These are phyloP conservation scores for Globisporangium middletonii DNA, from an alignment of 352 stramenopile species.

Conservation along the genomic window DNA sequence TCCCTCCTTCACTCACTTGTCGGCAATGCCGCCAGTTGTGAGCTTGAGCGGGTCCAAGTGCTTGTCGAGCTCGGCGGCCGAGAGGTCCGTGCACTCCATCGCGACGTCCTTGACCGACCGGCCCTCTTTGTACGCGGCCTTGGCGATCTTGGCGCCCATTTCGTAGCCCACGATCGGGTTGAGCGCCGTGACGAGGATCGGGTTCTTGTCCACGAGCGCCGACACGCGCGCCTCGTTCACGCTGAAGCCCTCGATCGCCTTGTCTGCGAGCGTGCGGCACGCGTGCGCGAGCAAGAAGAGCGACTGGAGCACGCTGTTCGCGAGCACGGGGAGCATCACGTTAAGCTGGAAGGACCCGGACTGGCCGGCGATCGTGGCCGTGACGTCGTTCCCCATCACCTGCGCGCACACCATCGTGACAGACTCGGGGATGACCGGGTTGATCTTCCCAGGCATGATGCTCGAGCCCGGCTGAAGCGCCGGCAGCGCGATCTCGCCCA, in stretches of 20 bases:
- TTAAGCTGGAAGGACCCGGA: constrained; percentile 54
- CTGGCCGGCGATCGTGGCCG: constrained; percentile 40
- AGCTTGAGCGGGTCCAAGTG: constrained; percentile 41
- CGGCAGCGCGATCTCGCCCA: constrained; percentile 89
- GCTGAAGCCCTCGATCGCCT: constrained; percentile 35
- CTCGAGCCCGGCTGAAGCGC: constrained; percentile 90
- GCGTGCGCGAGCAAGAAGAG: constrained; percentile 32
- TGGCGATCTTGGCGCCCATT: constrained; percentile 48
- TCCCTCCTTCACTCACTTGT: constrained; percentile 14
- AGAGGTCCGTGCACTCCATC: constrained; percentile 34
- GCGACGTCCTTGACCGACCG: constrained; percentile 43
- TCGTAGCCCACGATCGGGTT: constrained; percentile 60
- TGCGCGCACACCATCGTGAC: constrained; percentile 54
- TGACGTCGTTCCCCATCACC: constrained; percentile 54
- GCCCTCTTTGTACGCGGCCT: constrained; percentile 52
- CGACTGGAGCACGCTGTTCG: constrained; percentile 44
- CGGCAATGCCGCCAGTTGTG: constrained; percentile 34
- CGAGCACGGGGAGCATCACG: constrained; percentile 52
- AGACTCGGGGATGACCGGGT: constrained; percentile 71
- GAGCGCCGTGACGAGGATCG: constrained; percentile 52
- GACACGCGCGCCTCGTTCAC: constrained; percentile 38
- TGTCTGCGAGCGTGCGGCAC: constrained; percentile 33
- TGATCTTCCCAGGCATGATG: constrained; percentile 98
- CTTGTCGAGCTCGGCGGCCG: constrained; percentile 45
- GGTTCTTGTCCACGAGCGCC: constrained; percentile 44